Conservation (phyloP, 179 eudicot species). For the Patellifolia procumbens region DNA sequence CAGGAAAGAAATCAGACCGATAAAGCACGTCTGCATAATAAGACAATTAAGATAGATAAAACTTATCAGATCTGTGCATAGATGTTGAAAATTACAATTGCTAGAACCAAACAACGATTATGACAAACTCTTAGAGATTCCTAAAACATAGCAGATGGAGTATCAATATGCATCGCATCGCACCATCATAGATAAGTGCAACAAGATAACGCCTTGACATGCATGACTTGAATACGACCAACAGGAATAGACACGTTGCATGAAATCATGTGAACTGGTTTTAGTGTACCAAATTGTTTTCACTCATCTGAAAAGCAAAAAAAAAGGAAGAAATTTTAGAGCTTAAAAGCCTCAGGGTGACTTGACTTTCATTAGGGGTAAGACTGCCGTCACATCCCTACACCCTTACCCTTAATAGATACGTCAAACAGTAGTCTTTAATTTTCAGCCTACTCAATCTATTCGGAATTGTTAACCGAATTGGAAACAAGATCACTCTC, state of each 20-base stretch:
- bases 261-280: not conserved
- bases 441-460: slow-evolving; percentile 20
- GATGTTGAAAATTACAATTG: too few species aligned
- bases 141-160: not conserved
- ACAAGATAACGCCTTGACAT: not conserved
- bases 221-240: not conserved
- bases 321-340: not conserved
- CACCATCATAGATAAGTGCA: not conserved
- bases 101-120: not conserved
- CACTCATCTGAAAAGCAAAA: not conserved
- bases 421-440: not conserved
- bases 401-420: not conserved
- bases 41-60: not conserved
- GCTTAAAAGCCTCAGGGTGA: not conserved
- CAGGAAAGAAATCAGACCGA: slow-evolving; percentile 99
- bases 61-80: not conserved
- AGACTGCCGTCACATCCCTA: not conserved
- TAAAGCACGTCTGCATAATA: slow-evolving; percentile 76
- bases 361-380: not conserved
- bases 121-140: not conserved
- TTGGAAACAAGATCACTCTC: slow-evolving; percentile 8
- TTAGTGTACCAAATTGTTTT: not conserved
- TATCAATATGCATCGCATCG: not conserved
- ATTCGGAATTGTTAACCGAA: not conserved
- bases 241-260: not conserved